Percentiles rank a stretch among this genome's conserved stretches.
phyloP scores from a whole-genome alignment of 768 basidiomycete genomes.

The Amanita exitialis region DNA sequence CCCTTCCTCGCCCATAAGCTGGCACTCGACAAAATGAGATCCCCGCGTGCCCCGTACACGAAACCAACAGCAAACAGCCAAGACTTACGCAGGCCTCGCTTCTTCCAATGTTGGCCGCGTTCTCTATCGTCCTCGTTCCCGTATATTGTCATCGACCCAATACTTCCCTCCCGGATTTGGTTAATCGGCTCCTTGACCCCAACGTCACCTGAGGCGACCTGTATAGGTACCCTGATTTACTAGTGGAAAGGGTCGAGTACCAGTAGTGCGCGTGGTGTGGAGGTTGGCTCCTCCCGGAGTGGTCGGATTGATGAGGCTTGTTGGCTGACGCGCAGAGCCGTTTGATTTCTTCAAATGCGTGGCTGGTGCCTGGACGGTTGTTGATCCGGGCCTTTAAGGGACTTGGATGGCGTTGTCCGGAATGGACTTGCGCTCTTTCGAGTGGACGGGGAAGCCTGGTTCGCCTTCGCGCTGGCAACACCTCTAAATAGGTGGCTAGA shows the following conservation, averaged over 20 bases:
- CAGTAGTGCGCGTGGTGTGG: conserved; percentile 77
- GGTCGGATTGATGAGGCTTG: conserved; percentile 85
- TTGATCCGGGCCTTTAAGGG: conserved; percentile 67
- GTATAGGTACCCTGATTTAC: conserved; percentile 76
- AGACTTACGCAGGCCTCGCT: conserved; percentile 56
- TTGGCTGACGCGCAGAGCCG: conserved; percentile 96
- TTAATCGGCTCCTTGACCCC: conserved; percentile 67
- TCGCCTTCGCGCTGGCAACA: conserved; percentile 64
- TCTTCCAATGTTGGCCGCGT: conserved; percentile 59
- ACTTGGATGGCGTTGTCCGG: conserved; percentile 27
- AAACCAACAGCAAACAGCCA: conserved; percentile 3
- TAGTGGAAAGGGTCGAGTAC: conserved; percentile 81
- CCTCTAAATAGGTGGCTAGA: conserved; percentile 75
- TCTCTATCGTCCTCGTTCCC: conserved; percentile 70
- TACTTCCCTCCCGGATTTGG: conserved; percentile 64
- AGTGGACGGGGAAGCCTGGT: conserved; percentile 6
- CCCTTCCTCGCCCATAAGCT: conserved; percentile 82
- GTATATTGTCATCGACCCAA: conserved; percentile 96
- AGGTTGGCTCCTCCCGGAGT: conserved; percentile 19
- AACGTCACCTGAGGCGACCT: conserved; percentile 82
- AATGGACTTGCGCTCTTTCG: conserved; percentile 14
- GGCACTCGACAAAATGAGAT: conserved; percentile 90
- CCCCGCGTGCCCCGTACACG: conserved; percentile 37
- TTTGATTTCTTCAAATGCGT: conserved; percentile 67
- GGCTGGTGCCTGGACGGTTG: conserved; percentile 36